phyloP scores from a whole-genome alignment of 148 eudicot genomes.

The Tetragonia tetragonoides region DNA sequence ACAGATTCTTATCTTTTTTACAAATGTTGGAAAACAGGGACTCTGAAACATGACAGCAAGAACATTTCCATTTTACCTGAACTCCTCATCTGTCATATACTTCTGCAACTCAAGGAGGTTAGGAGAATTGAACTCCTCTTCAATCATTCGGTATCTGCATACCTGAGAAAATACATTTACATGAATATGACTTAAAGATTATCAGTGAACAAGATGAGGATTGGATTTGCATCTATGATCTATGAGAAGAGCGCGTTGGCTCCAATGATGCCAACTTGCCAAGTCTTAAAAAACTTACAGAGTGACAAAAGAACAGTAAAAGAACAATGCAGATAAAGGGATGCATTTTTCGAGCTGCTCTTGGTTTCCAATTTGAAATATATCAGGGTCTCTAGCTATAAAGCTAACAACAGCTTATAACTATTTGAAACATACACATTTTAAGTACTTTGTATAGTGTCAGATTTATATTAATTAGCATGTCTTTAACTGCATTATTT shows the following conservation, averaged over 20 bases:
- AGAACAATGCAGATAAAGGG: not conserved
- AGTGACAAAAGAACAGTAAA: not conserved
- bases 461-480: too few species aligned
- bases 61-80: conserved; percentile 41
- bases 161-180: conserved; percentile 39
- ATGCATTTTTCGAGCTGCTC: too few species aligned
- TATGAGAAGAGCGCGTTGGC: not conserved
- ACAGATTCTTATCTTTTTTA: too few species aligned
- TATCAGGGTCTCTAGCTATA: not conserved
- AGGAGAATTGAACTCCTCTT: conserved; percentile 83
- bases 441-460: not conserved
- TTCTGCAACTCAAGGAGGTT: conserved; percentile 72
- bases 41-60: not conserved
- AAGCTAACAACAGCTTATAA: not conserved
- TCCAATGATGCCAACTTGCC: not conserved
- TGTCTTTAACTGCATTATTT: not conserved
- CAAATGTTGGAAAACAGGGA: too few species aligned
- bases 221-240: not conserved
- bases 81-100: conserved; percentile 84
- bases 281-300: not conserved
- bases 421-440: not conserved
- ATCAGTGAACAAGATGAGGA: not conserved
- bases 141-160: conserved; percentile 76
- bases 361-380: too few species aligned
- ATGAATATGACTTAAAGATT: not conserved